A percentile compares a stretch with the other conserved stretches of the same genome.
Evolutionary conservation across 352 stramenopile genomes (phyloP).

Genomic region (Phytophthora macrochlamydospora): DNA sequence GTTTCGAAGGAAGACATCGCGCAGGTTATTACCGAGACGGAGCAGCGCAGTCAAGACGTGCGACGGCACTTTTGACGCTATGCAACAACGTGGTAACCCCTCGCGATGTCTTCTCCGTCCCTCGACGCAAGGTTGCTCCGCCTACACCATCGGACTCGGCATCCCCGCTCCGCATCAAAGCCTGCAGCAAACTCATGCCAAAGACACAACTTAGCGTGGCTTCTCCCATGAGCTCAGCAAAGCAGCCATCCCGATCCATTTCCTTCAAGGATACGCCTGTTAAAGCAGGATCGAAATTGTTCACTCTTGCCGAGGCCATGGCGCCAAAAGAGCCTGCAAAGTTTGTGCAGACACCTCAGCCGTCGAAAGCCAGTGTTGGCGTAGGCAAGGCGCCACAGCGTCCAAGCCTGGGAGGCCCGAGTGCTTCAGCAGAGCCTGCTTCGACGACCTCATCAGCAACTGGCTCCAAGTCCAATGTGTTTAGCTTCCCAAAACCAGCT

Average conservation of each 20-base stretch:
- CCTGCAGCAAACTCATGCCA: conserved; percentile 75
- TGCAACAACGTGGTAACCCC: conserved; percentile 70
- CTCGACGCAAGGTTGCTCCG: conserved; percentile 43
- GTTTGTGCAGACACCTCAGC: conserved; percentile 53
- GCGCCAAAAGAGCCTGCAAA: conserved; percentile 53
- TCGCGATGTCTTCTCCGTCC: conserved; percentile 53
- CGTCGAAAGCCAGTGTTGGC: conserved; percentile 35
- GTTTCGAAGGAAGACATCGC: conserved; percentile 58
- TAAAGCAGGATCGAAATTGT: conserved; percentile 66
- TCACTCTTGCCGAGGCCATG: conserved; percentile 66
- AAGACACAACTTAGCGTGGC: conserved; percentile 66
- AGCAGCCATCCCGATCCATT: conserved; percentile 42
- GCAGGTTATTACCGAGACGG: conserved; percentile 45
- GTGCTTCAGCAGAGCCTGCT: conserved; percentile 16
- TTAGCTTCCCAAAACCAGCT: conserved; percentile 36
- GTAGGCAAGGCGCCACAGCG: conserved; percentile 47
- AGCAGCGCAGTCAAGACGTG: conserved; percentile 52
- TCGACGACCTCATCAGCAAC: conserved; percentile 7
- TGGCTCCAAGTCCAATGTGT: conserved; percentile 19
- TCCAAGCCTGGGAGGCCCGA: conserved; percentile 37
- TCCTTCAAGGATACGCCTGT: conserved; percentile 63
- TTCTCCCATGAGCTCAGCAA: conserved; percentile 63
- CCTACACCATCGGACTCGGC: conserved; percentile 32
- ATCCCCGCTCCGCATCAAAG: conserved; percentile 46
- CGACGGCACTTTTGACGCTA: conserved; percentile 58